Evolutionary conservation across 2,329 filamentous ascomycete species (phyloP).

Genomic region (Monosporascus cannonballus): DNA sequence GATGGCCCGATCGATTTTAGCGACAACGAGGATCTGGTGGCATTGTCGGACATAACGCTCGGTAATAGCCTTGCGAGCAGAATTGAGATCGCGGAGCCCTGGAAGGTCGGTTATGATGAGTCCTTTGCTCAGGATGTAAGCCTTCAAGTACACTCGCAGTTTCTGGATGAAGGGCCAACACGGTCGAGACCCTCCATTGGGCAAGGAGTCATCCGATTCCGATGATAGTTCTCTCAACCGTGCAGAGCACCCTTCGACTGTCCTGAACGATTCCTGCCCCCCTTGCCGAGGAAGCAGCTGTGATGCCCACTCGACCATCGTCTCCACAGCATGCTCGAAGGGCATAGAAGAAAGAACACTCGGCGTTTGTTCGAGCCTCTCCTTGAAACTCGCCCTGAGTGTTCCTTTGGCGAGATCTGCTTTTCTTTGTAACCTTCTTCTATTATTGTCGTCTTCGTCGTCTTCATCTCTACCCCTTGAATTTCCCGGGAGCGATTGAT

Average conservation of each 20-base stretch:
- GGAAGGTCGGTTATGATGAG: conserved; percentile 43
- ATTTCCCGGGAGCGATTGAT: conserved; percentile 11
- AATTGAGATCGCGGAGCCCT: conserved; percentile 42
- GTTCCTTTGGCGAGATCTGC: too few relatives aligned
- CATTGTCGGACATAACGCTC: conserved; percentile 39
- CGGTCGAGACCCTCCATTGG: neutral
- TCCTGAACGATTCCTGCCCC: too few relatives aligned
- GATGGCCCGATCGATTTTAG: conserved; percentile 33
- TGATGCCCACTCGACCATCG: too few relatives aligned
- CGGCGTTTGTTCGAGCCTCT: too few relatives aligned
- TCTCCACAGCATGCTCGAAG: too few relatives aligned
- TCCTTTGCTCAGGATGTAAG: conserved; percentile 41
- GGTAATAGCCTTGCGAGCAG: conserved; percentile 35
- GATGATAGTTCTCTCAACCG: neutral
- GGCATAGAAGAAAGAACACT: too few relatives aligned
- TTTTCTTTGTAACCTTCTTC: too few relatives aligned
- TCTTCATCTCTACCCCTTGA: too few relatives aligned
- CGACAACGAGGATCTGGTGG: conserved; percentile 41
- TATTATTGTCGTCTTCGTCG: too few relatives aligned
- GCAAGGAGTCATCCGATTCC: neutral
- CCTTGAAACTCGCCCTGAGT: too few relatives aligned
- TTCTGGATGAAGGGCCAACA: neutral
- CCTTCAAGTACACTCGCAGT: neutral
- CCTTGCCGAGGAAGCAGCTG: too few relatives aligned
- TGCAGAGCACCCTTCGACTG: conserved; percentile 3